Evolutionary conservation across 805 yeast genomes (phyloP).

Genomic region (Starmerella lactis-condensi): DNA sequence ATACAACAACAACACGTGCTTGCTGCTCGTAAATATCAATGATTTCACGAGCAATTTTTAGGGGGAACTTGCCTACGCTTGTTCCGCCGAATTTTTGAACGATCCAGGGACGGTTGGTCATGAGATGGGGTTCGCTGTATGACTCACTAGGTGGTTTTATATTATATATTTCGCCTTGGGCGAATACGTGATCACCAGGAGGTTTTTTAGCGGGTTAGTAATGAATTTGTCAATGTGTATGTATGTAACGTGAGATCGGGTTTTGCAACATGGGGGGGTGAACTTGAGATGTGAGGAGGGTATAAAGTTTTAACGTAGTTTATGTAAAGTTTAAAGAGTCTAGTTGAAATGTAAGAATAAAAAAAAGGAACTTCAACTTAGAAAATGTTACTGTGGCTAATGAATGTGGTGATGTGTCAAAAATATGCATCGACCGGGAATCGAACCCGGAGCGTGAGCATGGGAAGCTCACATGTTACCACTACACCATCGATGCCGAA

Average conservation of each 20-base stretch:
- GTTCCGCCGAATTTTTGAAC: conserved; percentile 97
- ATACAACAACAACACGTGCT: conserved; percentile 72
- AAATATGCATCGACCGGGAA: conserved; percentile 21
- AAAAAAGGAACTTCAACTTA: neutral
- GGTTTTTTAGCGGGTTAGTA: conserved; percentile 1
- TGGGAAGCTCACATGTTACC: conserved; percentile 23
- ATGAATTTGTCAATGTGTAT: conserved; percentile 2
- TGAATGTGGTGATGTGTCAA: neutral
- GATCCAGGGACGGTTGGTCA: conserved; percentile 31
- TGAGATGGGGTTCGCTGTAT: too few species aligned
- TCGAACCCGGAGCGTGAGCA: conserved; percentile 24
- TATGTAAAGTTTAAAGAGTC: neutral
- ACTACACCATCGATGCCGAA: conserved; percentile 20
- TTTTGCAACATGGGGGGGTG: conserved; percentile 1
- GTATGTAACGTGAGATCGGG: conserved; percentile 4
- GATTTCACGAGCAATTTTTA: conserved; percentile 66
- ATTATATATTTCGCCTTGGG: neutral
- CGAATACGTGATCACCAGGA: neutral
- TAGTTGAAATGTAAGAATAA: neutral
- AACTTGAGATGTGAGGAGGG: neutral
- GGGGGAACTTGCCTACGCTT: conserved; percentile 86
- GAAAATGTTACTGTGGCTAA: neutral
- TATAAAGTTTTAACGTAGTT: neutral
- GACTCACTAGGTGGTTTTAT: too few species aligned
- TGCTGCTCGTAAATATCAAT: conserved; percentile 38